Evolutionary conservation across 257 asterid species (phyloP), one percentile per base, ranked within the genome.

Genomic region (Petunia axillaris): DNA sequence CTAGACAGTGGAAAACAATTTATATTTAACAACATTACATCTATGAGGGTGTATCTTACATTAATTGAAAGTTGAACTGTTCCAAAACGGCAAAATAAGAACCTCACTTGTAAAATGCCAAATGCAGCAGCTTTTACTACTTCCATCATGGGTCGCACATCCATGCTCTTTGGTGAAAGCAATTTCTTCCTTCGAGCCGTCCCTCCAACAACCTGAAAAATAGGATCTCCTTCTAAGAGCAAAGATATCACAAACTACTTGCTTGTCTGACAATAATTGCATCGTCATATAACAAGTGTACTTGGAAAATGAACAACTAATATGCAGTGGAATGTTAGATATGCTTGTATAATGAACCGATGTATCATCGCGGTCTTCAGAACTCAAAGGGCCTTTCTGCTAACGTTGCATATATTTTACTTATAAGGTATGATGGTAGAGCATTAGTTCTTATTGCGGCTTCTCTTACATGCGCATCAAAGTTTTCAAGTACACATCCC

Each of bases 141-240:
- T 87, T 96, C 97, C 99, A 96, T 96, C 99, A 96, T 96, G 37
- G 99, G 99, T 38, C 99, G 92, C 62, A 94, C 99, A 78, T 94
- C 98, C 96, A 90, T 89, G 78, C 98, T 92, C 89, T 96, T 96
- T 0, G 98, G 98, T 48, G 98, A 96, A 81, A 96, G 96, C 87
- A 96, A 77, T 81, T 96, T 96, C 86, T 92, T 96, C 85, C 99
- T 90, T 67, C 97, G 88, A 83, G 96, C 98, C 6, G 87, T 90
- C 79, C 99, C 99, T 75, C 93, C 98, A 81, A 96, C 95, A 64
- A 96, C 99, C 99, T 95, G 59, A 79, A 79, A 70, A 64, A 70
- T 37, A 79, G 50, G 52, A 52, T 36, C 57, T 65, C 16, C 8
- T 64, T 25, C 2, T 73, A 6, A 73, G 53, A 50, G 44, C 78